These are phyloP conservation scores for Penicillium samsonianum DNA, from an alignment of 495 filamentous ascomycete species.

Conservation along the genomic window DNA sequence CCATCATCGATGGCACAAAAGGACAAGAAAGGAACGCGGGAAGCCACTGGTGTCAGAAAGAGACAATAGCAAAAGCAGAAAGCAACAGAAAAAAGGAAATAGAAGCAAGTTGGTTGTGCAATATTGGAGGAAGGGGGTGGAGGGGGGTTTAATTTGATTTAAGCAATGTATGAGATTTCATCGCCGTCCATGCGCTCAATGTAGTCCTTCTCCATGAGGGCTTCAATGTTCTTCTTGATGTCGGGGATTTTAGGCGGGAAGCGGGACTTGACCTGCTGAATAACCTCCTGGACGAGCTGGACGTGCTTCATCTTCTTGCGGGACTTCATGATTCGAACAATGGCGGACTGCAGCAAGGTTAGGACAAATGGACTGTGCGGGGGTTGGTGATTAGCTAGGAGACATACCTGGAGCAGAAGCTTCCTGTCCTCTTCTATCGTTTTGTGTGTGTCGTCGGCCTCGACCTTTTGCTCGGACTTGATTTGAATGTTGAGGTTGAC, in stretches of 20 bases:
- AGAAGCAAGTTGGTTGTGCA: conserved; percentile 10
- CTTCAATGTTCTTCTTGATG: conserved; percentile 99
- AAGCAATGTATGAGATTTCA: conserved; percentile 89
- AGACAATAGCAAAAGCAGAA: conserved; percentile 14
- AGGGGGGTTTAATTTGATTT: conserved; percentile 17
- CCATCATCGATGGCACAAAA: background rate
- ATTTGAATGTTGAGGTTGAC: conserved; percentile 94
- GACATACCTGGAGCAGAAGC: conserved; percentile 88
- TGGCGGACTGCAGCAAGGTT: conserved; percentile 71
- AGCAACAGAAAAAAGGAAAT: conserved; percentile 14
- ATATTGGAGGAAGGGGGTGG: conserved; percentile 1
- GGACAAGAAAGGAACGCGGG: background rate
- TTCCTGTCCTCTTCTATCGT: conserved; percentile 98
- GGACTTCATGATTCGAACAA: conserved; percentile 99
- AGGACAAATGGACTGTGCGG: conserved; percentile 20
- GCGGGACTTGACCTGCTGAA: conserved; percentile 89
- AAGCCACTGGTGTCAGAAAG: background rate
- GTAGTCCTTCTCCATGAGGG: conserved; percentile 98
- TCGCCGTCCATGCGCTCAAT: conserved; percentile 93
- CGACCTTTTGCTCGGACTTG: conserved; percentile 92
- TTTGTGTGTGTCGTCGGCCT: conserved; percentile 96
- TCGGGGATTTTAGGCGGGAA: conserved; percentile 91
- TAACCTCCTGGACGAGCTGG: conserved; percentile 88
- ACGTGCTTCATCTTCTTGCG: conserved; percentile 98
- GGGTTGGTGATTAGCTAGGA: conserved; percentile 1